A percentile compares a stretch with the other conserved stretches of the same genome.
phyloP scores from a whole-genome alignment of 2,329 filamentous ascomycete species.

The Aspergillus pseudoglaucus region DNA sequence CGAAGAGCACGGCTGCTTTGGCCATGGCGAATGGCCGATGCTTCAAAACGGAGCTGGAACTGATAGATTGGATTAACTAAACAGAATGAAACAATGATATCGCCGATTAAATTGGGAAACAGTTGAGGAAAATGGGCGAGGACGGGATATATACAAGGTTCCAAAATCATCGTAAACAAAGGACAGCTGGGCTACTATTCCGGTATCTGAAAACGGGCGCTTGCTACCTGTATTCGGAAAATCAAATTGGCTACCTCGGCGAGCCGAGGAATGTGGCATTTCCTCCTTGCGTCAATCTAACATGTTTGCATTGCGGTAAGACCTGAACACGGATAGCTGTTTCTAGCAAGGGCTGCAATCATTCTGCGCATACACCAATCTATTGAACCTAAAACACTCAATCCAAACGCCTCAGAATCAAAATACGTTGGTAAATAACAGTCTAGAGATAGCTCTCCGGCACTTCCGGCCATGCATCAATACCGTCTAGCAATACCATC shows the following conservation, averaged over 20 bases:
- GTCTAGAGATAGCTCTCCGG: slow-evolving; percentile 14
- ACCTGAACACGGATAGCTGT: no score
- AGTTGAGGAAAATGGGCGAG: no score
- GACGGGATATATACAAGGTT: no score
- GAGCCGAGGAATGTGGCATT: background rate
- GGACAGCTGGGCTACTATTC: no score
- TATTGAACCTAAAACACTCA: background rate
- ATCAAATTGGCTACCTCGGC: background rate
- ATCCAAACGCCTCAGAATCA: background rate
- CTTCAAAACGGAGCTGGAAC: no score
- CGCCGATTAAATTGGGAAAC: no score
- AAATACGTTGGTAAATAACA: background rate
- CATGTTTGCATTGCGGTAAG: background rate
- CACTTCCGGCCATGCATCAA: slow-evolving; percentile 41
- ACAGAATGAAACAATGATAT: no score
- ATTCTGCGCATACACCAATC: background rate
- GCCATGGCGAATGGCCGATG: background rate
- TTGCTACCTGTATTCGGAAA: no score
- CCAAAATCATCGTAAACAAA: no score
- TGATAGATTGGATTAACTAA: no score
- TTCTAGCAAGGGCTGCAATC: background rate
- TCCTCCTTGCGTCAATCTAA: background rate
- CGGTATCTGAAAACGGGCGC: no score
- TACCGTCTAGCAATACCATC: slow-evolving; percentile 43
- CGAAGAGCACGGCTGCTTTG: background rate